Conservation (phyloP, 768 basidiomycete genomes). For the Naganishia antarctica region DNA sequence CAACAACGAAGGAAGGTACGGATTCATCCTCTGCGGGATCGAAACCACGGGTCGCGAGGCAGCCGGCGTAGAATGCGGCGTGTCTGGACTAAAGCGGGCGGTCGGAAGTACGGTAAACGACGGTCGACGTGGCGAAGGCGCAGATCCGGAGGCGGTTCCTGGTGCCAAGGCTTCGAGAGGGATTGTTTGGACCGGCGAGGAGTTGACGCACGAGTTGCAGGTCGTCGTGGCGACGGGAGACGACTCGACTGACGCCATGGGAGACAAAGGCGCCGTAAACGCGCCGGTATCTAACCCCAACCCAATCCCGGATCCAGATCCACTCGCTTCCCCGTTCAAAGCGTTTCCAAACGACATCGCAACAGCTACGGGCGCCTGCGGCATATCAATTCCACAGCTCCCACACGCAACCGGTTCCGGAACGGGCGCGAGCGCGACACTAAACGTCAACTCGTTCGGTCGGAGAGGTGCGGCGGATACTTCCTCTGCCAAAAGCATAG, state of each 20-base stretch:
- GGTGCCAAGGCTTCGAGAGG: too few species aligned
- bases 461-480: conserved; percentile 4
- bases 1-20: conserved; percentile 33
- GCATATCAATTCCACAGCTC: conserved; percentile 16
- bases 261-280: not conserved
- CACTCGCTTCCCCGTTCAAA: not conserved
- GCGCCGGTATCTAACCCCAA: conserved; percentile 19
- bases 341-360: conserved; percentile 6
- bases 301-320: not conserved
- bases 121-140: too few species aligned
- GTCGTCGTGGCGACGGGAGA: not conserved
- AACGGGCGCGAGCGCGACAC: conserved; percentile 15
- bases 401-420: conserved; percentile 19
- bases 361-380: not conserved
- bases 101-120: not conserved
- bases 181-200: too few species aligned
- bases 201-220: conserved; percentile 7
- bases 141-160: too few species aligned
- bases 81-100: not conserved
- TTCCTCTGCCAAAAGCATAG: conserved; percentile 13
- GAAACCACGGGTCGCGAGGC: not conserved
- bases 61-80: conserved; percentile 3
- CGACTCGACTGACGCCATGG: not conserved
- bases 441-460: conserved; percentile 24
- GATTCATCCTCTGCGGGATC: conserved; percentile 25